Base-by-base conservation (phyloP, 805 yeast genomes). In the Kazachstania taianensis region DNA sequence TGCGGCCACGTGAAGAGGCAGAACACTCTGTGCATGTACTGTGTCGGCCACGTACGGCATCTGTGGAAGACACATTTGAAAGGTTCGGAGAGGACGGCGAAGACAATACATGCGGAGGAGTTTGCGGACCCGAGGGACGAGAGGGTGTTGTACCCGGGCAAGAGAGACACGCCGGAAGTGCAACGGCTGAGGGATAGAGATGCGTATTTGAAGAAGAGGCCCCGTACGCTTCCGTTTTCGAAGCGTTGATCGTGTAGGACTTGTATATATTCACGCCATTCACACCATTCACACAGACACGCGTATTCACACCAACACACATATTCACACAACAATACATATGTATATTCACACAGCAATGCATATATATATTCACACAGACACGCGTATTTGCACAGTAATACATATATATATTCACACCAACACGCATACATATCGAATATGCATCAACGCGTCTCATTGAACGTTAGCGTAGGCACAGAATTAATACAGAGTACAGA, bases 1-100 rank as follows among this genome's bases (percentile, higher is more conserved):
- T 89, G 98, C 64, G 98, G 98, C 30, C 80, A 82, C 43, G 80
- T 75, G 49, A 92, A 89, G 63, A 72, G 96, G 53, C 76, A 92
- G 2, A 94, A 92, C 59, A 77, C 86, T 39, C 67, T 89, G 49
- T 89, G 98, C 62, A 84, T 85, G 94, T 73, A 81, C 52, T 89
- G 98, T 64, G 87, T 84, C 39, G 74, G 71, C 22, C 86, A 86
- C 55, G 81, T 92, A 52, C 78, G 75, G 56, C 66, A 71, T 39
- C 66, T 80, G 30, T 84, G 95, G 83, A 79, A 73, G 47, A 54
- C 49, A 20, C 57, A 50, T 39, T n/a, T n/a, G n/a, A 50, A 54
- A 12, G 32, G 49, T 43, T 42, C 43, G 39, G 39, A 54, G 42
- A 45, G 39, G 31, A 42, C 49, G 44, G 37, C 52, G 43, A 41